Evolutionary conservation across 2,329 filamentous ascomycete genomes (phyloP).

Genomic region (Cyphellophora attinorum): DNA sequence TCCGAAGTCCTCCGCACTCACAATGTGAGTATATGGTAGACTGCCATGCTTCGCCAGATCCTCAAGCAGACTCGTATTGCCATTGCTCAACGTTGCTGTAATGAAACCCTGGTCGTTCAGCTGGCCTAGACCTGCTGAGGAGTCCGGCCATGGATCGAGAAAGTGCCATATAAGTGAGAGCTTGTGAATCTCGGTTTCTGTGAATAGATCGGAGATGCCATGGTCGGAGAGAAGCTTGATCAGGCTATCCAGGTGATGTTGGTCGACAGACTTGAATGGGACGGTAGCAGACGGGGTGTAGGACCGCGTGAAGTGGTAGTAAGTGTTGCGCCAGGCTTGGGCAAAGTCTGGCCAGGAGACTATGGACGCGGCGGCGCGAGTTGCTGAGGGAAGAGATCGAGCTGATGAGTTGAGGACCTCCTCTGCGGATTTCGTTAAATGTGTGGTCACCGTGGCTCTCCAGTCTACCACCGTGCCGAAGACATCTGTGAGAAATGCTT

Average conservation of each 20-base stretch:
- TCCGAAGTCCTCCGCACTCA: slow-evolving; percentile 61
- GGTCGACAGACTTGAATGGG: slow-evolving; percentile 60
- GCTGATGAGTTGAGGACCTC: slow-evolving; percentile 38
- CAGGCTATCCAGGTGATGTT: slow-evolving; percentile 59
- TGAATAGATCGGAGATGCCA: slow-evolving; percentile 50
- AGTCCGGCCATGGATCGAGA: slow-evolving; percentile 60
- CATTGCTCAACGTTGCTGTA: slow-evolving; percentile 65
- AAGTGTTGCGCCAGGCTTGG: slow-evolving; percentile 59
- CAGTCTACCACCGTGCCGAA: slow-evolving; percentile 77
- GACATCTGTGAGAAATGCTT: slow-evolving; percentile 63
- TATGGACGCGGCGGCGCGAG: slow-evolving; percentile 42
- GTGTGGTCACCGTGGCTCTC: slow-evolving; percentile 55
- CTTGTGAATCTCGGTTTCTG: slow-evolving; percentile 51
- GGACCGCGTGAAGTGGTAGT: slow-evolving; percentile 49
- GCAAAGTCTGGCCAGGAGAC: slow-evolving; percentile 57
- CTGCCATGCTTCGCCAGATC: slow-evolving; percentile 53
- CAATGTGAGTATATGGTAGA: slow-evolving; percentile 53
- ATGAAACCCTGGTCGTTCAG: slow-evolving; percentile 48
- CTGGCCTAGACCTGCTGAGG: slow-evolving; percentile 42
- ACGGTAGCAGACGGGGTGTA: slow-evolving; percentile 24
- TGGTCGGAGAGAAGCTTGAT: slow-evolving; percentile 47
- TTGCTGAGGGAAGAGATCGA: slow-evolving; percentile 33
- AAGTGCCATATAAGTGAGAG: slow-evolving; percentile 65
- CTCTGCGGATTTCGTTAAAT: slow-evolving; percentile 44
- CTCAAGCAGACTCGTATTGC: slow-evolving; percentile 55